Evolutionary conservation across 306 rosid species (phyloP), one percentile per base, ranked within the genome.

Genomic region (Castanea crenata): DNA sequence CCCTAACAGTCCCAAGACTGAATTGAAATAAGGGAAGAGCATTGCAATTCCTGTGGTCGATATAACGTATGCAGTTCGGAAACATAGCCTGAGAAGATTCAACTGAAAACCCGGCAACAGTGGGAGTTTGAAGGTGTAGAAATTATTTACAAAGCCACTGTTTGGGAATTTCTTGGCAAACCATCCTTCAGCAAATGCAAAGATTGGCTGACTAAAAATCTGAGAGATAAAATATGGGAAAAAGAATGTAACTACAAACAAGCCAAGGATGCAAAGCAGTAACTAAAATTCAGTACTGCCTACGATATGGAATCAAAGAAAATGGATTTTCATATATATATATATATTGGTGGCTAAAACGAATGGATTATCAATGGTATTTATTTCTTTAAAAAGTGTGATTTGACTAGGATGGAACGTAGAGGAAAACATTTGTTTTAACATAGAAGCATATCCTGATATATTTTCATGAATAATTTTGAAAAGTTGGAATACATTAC

Each of bases 21-120:
- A 85, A 83, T 94, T 91, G 89, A 94, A 92, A 82, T 94, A 94
- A 52, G 98, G 98, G 75, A 94, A 94, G 2, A 91, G 3, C n/a
- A 89, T 85, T 25, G 94, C 97, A 23, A 92, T 41, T 74, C 79
- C 90, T 19, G 97, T 92, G 2, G 98, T 92, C 4, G 87, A 89
- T n/a, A 88, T 54, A 20, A 94, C 98, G 81, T 89, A 92, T 8
- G 51, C 76, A 29, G 97, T 89, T 85, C 98, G 49, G 56, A 88
- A 92, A 82, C 94, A 91, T 32, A 91, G 63, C 84, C 97, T 83
- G 55, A 83, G 83, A 46, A 81, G 69, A 80, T 87, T 91, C 15
- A 87, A 15, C 64, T 70, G 83, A 55, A 92, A 81, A 34, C 70
- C 65, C 1, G 93, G 93, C 75, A 92, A 51, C 27, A 84, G 1